Evolutionary conservation across 768 basidiomycete genomes (phyloP).

Genomic region (Leccinum longicurvipes): DNA sequence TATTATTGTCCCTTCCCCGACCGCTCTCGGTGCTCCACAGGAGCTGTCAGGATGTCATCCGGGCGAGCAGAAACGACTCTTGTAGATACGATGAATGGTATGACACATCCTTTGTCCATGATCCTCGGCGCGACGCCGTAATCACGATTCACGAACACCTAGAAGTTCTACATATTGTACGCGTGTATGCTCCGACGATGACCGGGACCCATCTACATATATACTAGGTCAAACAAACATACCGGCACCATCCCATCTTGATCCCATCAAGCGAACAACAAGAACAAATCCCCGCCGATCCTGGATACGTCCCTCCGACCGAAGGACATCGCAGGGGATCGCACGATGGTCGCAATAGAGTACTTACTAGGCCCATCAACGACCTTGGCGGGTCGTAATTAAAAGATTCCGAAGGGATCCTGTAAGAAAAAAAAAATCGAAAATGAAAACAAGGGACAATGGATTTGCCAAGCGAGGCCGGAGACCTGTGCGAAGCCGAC

Average conservation of each 20-base stretch:
- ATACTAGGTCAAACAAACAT: too few relatives aligned
- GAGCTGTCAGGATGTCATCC: background rate
- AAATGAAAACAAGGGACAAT: background rate
- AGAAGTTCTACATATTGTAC: background rate
- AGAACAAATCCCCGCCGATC: background rate
- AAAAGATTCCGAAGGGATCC: background rate
- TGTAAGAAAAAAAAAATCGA: background rate
- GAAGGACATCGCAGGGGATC: background rate
- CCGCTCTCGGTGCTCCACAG: background rate
- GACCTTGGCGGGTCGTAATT: background rate
- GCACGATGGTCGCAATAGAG: background rate
- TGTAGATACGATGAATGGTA: background rate
- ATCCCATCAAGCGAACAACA: background rate
- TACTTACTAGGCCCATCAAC: background rate
- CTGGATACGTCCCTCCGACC: too few relatives aligned
- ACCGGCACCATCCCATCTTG: too few relatives aligned
- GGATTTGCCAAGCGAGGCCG: background rate
- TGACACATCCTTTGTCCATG: too few relatives aligned
- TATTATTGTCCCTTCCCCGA: background rate
- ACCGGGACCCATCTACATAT: background rate
- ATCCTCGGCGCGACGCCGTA: background rate
- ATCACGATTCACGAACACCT: background rate
- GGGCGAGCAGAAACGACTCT: background rate
- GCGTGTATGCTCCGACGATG: background rate
- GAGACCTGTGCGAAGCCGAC: background rate